phyloP scores from a whole-genome alignment of 2,329 filamentous ascomycete genomes.

The Pseudogymnoascus sp. region DNA sequence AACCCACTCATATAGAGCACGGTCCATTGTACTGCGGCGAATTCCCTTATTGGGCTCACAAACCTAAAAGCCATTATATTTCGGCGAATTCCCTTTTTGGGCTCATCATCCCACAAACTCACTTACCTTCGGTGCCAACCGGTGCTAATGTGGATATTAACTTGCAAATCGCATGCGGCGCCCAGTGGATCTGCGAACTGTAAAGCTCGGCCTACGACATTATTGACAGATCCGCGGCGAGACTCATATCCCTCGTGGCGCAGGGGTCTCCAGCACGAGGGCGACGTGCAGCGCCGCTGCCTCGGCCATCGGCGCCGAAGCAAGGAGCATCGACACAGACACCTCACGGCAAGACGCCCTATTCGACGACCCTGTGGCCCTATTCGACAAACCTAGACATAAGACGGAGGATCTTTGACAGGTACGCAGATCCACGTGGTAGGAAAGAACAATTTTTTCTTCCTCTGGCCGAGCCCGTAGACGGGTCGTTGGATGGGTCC shows the following conservation, averaged over 20 bases:
- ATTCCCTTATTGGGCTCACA: no score
- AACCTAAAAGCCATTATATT: no score
- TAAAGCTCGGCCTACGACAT: neutral
- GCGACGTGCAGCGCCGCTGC: neutral
- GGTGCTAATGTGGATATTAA: slow-evolving; percentile 1
- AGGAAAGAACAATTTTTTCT: neutral
- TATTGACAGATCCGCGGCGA: neutral
- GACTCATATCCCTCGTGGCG: neutral
- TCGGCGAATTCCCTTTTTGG: no score
- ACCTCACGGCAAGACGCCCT: neutral
- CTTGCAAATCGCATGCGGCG: neutral
- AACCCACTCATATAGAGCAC: no score
- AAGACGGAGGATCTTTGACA: neutral
- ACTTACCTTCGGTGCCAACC: neutral
- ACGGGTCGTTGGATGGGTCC: neutral
- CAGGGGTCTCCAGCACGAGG: neutral
- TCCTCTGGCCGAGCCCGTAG: neutral
- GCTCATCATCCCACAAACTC: neutral
- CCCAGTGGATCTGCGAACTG: neutral
- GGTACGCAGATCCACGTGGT: neutral
- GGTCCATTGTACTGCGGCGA: no score
- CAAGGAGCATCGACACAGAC: neutral
- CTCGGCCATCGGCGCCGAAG: neutral
- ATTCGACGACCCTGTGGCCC: neutral
- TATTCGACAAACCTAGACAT: neutral